Base-by-base conservation (phyloP, 768 basidiomycete genomes). In the Podaxis sp. region DNA sequence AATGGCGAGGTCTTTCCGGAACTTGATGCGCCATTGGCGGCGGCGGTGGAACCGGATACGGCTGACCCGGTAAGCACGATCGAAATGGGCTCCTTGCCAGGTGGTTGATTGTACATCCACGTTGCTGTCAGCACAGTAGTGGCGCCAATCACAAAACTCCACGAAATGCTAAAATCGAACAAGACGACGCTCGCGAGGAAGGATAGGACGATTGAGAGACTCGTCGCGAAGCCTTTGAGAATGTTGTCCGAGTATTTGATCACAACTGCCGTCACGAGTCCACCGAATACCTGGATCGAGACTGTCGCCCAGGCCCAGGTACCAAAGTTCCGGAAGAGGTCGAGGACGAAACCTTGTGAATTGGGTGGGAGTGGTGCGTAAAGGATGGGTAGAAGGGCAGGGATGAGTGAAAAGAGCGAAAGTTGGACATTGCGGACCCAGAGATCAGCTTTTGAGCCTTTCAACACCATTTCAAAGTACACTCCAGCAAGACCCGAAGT, bases 341-440 rank as follows among this genome's bases (percentile, higher is more conserved):
- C 81, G 59, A 68, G 65, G 59, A 93, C 65, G 74, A 88, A 75
- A 55, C 82, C 80, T 57, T 75, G 73, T n/a, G 84, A 78, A 54
- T 73, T 70, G 40, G 74, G 71, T 33, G 77, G 74, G 38, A 79
- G 76, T 9, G 79, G 61, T 40, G 76, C 70, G 67, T 83, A 89
- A 52, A 96, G 67, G 71, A 96, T 84, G 46, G 96, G 95, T 4
- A 91, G 74, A 57, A 96, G 72, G 17, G 96, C 96, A 2, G 96
- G 96, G 38, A 95, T 80, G 66, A 99, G 85, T 55, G 95, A 96
- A 80, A 98, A 99, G 61, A 96, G 82, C 17, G 94, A 96, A 11
- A 99, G 84, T 74, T 98, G 96, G 65, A 96, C 90, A 73, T 98
- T 99, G 71, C 96, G 91, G 61, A 96, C 88, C 96, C 96, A 98